phyloP scores from a whole-genome alignment of 805 yeast species.

The Metschnikowia noctiluminum region DNA sequence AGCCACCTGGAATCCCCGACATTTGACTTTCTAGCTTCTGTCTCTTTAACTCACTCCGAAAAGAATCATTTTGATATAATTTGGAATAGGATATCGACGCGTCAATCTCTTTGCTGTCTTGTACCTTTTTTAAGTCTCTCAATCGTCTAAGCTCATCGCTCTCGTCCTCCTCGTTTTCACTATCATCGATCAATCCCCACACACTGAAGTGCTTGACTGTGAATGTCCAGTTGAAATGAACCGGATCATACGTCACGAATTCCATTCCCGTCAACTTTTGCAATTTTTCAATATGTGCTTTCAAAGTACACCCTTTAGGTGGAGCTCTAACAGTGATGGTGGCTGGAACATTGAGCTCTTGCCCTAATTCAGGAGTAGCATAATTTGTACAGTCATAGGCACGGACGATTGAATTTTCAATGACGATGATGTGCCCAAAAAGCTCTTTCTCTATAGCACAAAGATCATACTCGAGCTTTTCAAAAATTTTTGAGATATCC shows the following conservation, averaged over 20 bases:
- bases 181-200: constrained; percentile 76
- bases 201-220: constrained; percentile 87
- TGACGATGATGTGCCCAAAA: constrained; percentile 33
- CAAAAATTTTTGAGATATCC: constrained; percentile 55
- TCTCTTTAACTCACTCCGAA: constrained; percentile 32
- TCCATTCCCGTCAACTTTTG: constrained; percentile 64
- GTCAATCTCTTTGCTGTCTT: constrained; percentile 43
- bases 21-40: constrained; percentile 31
- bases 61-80: constrained; percentile 28
- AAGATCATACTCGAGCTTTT: constrained; percentile 31
- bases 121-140: constrained; percentile 28
- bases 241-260: constrained; percentile 75
- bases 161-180: constrained; percentile 47
- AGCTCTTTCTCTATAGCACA: constrained; percentile 41
- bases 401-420: constrained; percentile 50
- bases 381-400: constrained; percentile 55
- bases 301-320: constrained; percentile 48
- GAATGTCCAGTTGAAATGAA: constrained; percentile 73
- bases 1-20: constrained; percentile 36
- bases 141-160: constrained; percentile 30
- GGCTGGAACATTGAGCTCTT: constrained; percentile 75
- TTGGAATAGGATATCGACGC: constrained; percentile 28
- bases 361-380: constrained; percentile 57
- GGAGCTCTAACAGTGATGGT: constrained; percentile 62
- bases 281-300: constrained; percentile 46